A percentile compares a stretch with the other conserved stretches of the same genome.
Evolutionary conservation across 139 green algal genomes (phyloP).

Genomic region (Coelastrella sp.): DNA sequence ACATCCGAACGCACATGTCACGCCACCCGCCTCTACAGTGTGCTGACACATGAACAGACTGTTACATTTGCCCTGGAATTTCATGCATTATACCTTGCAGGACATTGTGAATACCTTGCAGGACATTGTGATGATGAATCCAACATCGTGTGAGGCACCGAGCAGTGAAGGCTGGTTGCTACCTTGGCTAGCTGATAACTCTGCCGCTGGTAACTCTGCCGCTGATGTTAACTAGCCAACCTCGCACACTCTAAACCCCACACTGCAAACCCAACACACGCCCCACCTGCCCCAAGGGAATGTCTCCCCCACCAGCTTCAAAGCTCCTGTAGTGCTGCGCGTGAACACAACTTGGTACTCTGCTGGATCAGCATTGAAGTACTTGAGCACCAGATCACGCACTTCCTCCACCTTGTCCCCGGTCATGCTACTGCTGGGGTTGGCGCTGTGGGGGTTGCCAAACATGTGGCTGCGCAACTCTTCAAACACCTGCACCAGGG

Average conservation of each 20-base stretch:
- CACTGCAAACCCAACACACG: background rate
- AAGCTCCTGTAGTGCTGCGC: constrained; percentile 69
- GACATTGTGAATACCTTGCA: too few relatives aligned
- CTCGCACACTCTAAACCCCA: too few relatives aligned
- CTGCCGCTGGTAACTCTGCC: background rate
- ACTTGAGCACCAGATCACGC: constrained; percentile 56
- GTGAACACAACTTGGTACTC: constrained; percentile 86
- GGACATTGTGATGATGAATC: too few relatives aligned
- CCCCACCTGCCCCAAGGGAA: constrained; percentile 73
- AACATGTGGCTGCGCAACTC: constrained; percentile 75
- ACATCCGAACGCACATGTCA: too few relatives aligned
- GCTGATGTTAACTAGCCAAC: too few relatives aligned
- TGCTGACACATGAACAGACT: too few relatives aligned
- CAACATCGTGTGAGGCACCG: too few relatives aligned
- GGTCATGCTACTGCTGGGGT: constrained; percentile 72
- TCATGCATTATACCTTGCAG: too few relatives aligned
- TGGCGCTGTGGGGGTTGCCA: constrained; percentile 83
- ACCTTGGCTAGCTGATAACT: background rate
- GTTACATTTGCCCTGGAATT: too few relatives aligned
- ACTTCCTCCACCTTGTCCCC: constrained; percentile 50
- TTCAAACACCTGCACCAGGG: constrained; percentile 56
- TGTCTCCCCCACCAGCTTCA: constrained; percentile 81
- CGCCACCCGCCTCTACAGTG: too few relatives aligned
- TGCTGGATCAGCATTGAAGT: constrained; percentile 67
- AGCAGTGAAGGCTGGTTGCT: too few relatives aligned